phyloP scores from a whole-genome alignment of 148 eudicot genomes.

The Chenopodium quinoa region DNA sequence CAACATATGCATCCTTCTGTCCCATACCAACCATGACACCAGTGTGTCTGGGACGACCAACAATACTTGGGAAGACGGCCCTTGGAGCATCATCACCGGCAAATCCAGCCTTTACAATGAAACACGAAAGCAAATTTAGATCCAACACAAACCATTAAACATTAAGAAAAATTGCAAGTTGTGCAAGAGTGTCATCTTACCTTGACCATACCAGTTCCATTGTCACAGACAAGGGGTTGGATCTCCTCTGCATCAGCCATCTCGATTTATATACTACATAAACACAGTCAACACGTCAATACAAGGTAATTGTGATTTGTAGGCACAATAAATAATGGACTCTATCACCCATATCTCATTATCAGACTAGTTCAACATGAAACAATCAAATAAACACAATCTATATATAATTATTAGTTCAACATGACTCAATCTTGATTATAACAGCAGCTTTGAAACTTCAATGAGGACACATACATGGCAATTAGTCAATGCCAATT shows the following conservation, averaged over 20 bases:
- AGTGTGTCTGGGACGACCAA: slow-evolving; percentile 40
- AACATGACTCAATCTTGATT: neutral
- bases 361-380: neutral
- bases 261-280: slow-evolving; percentile 21
- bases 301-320: neutral
- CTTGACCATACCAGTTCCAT: slow-evolving; percentile 39
- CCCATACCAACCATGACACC: slow-evolving; percentile 46
- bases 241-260: slow-evolving; percentile 38
- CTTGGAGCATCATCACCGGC: slow-evolving; percentile 40
- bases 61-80: slow-evolving; percentile 37
- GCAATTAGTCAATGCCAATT: too few species aligned
- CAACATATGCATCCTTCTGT: slow-evolving; percentile 38
- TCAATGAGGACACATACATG: too few species aligned
- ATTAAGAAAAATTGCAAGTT: too few species aligned
- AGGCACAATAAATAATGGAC: neutral
- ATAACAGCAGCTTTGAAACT: neutral
- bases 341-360: neutral
- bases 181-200: neutral
- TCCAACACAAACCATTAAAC: neutral
- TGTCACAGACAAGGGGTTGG: slow-evolving; percentile 41
- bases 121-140: neutral
- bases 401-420: neutral
- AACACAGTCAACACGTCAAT: neutral
- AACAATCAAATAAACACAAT: neutral
- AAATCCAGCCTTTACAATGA: slow-evolving; percentile 31